Evolutionary conservation across 179 eudicot genomes (phyloP), one percentile per base, ranked within the genome.

Genomic region (Carnegiea gigantea): DNA sequence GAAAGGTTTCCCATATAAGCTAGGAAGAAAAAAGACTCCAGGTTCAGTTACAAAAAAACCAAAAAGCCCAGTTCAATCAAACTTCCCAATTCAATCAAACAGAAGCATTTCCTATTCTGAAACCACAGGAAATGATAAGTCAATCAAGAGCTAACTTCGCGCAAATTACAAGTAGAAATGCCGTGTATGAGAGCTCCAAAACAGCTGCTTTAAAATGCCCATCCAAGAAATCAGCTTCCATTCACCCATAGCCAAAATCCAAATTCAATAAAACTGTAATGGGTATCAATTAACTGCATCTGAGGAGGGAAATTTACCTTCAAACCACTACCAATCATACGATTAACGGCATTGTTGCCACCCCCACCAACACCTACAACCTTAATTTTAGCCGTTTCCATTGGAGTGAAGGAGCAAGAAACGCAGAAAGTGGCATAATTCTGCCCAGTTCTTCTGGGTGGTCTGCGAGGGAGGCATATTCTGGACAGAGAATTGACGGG

Each of bases 351-450:
- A 90, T 97, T 97, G 86, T 97, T 97, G 64, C 98, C 99, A 44
- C 98, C 99, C 1, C 99, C 99, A 62, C 98, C 99, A 78, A 97
- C 98, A 79, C 99, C 99, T 38, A 97, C 86, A 70, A 95, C 99
- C 90, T 95, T 97, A 85, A 97, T 97, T 84, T 86, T 97, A 77
- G 99, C 98, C 49, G 87, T 84, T 23, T 92, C 97, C 88, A 89
- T 85, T 20, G 91, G 89, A 24, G 90, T 43, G 38, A 90, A 92
- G 26, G 97, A 85, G 46, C 85, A 70, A 17, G 23, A 30, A 17
- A 14, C n/a, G 5, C 73, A 59, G 59, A 87, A 82, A 3, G 68
- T 9, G 13, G 67, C 30, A 73, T 28, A 81, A 49, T 78, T 77
- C 20, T 59, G 67, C 75, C 85, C 82, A 84, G 53, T 84, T 86